Evolutionary conservation across 805 yeast species (phyloP), one percentile per base, ranked within the genome.

Genomic region (Myxozyma nipponensis): DNA sequence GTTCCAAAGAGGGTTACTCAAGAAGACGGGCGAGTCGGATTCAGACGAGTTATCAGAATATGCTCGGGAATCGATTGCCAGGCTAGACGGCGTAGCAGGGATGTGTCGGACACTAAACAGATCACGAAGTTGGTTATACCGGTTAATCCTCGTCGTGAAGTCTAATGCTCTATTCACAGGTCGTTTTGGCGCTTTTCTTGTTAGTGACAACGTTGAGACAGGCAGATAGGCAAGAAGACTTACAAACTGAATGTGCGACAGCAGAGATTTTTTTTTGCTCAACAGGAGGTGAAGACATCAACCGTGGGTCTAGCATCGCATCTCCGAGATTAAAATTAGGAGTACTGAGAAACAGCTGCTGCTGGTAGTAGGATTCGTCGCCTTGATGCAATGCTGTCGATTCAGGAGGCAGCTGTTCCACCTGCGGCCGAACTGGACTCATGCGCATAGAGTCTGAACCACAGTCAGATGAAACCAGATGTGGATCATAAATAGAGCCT

Each of bases 11-110:
- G n/a, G n/a, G n/a, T n/a, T n/a, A 3, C 40, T 24, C 13, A 39
- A 23, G 13, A 44, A 19, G n/a, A 24, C 22, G 18, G 37, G 32
- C 21, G 42, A 17, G 4, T 40, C 42, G 4, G 44, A 22, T 17
- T 50, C 56, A 9, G 57, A 19, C 10, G 58, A 52, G 15, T 49
- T 36, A 37, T 54, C 58, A 24, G 34, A 32, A 36, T 54, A 54
- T n/a, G 49, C 50, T 13, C 48, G 38, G 7, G 50, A 32, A 21
- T 57, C 50, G 18, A 43, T 41, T 13, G 58, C 56, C 17, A 54
- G 41, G 4, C 44, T 17, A 15, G 58, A 54, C 10, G 58, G 58
- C 13, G 50, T 41, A n/a, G 39, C 35, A 6, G 58, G 58, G 10
- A 44, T 51, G 28, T 50, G 53, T 10, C 44, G 37, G n/a, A 49